Evolutionary conservation across 768 basidiomycete species (phyloP), one percentile per base, ranked within the genome.

Genomic region (Termitomyces heimii): DNA sequence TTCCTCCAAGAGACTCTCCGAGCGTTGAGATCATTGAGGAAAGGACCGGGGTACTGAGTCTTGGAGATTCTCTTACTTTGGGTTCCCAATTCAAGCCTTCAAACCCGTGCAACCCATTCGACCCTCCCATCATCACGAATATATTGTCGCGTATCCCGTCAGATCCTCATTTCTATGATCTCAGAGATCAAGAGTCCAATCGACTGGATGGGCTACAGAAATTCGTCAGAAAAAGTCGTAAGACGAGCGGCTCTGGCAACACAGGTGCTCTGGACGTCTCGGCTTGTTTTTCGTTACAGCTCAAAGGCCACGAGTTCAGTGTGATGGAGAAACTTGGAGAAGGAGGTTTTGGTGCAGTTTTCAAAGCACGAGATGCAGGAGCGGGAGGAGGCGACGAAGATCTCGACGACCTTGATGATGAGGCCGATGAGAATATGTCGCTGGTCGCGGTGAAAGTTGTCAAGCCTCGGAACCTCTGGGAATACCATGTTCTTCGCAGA

Each of bases 331-430:
- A 98, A 70, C 78, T 99, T 24, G 97, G 97, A 18, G 97, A 99
- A 73, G 97, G 97, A 5, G 93, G 95, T 0, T 99, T 96, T 64
- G 97, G 96, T 2, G 82, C 88, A 3, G 97, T 99, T n/a, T 99
- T 96, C 76, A 82, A 88, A 59, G 92, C 90, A 4, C 79, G 81
- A 55, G 80, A 86, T 66, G 71, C 80, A 12, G 77, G 82, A 7
- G 72, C 73, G 29, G 73, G 66, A 60, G 76, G 79, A 3, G 77
- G 78, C 4, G 77, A 79, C 13, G 80, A 77, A 13, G 81, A 84
- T 13, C 70, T 68, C 40, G 82, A 82, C 20, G 79, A 79, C 13
- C 77, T 82, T 6, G 80, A 80, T 3, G 82, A 83, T 7, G 79
- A 82, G 13, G 24, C 18, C 3, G 80, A 80, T 1, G 79, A 82